A percentile compares a stretch with the other conserved stretches of the same genome.
phyloP scores from a whole-genome alignment of 257 asterid genomes.

The Solanum piurae region DNA sequence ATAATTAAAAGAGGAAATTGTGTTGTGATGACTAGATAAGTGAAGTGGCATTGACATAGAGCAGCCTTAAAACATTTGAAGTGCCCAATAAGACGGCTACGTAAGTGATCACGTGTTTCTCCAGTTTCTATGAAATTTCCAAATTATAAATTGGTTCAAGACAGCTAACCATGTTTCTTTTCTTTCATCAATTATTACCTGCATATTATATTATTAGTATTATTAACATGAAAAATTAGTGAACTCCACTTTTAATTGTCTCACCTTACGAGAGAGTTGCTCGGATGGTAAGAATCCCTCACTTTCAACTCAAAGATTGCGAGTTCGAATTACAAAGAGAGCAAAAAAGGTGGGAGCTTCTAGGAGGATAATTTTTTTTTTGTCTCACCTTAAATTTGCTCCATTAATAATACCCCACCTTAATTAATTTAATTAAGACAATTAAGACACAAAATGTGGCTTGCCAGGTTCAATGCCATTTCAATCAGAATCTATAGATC shows the following conservation, averaged over 20 bases:
- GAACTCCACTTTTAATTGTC: not conserved
- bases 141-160: not conserved
- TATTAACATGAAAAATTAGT: not conserved
- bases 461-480: not conserved
- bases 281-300: too few species aligned
- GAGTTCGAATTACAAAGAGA: too few species aligned
- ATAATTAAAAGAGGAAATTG: not conserved
- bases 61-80: not conserved
- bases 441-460: not conserved
- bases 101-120: not conserved
- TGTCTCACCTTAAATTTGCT: not conserved
- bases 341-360: too few species aligned
- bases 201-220: constrained; percentile 7
- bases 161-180: not conserved
- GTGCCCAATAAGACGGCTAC: not conserved
- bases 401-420: not conserved
- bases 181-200: constrained; percentile 21
- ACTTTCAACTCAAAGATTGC: too few species aligned
- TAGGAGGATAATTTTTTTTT: too few species aligned
- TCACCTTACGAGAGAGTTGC: not conserved
- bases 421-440: not conserved
- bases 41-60: not conserved
- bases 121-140: not conserved
- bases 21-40: not conserved
- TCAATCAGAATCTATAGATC: not conserved